Evolutionary conservation across 2,329 filamentous ascomycete species (phyloP).

Genomic region (Pestalotiopsis sp.): DNA sequence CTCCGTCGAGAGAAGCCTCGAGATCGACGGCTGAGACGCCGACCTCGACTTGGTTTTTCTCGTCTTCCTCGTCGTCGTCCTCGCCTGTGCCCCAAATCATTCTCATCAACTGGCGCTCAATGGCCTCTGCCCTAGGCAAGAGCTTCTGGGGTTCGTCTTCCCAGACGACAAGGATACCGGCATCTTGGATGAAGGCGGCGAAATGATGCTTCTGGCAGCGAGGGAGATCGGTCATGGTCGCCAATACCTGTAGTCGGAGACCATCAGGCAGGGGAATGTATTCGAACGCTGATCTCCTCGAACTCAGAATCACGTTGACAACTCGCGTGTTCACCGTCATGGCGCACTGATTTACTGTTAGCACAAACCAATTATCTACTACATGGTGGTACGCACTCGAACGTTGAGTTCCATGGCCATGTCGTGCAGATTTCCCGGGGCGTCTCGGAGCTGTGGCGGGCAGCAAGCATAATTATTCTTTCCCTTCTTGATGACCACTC

Average conservation of each 20-base stretch:
- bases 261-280: slow-evolving; percentile 62
- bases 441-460: slow-evolving; percentile 38
- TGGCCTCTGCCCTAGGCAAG: slow-evolving; percentile 50
- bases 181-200: slow-evolving; percentile 64
- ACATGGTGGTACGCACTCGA: slow-evolving; percentile 28
- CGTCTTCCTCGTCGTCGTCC: slow-evolving; percentile 41
- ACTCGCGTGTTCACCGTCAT: slow-evolving; percentile 70
- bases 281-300: slow-evolving; percentile 45
- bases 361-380: slow-evolving; percentile 5
- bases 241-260: slow-evolving; percentile 64
- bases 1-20: slow-evolving; percentile 42
- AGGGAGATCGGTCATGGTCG: slow-evolving; percentile 57
- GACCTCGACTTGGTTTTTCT: slow-evolving; percentile 35
- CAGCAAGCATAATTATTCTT: slow-evolving; percentile 41
- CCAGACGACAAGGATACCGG: slow-evolving; percentile 64
- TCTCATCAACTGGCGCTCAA: slow-evolving; percentile 57
- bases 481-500: slow-evolving; percentile 42
- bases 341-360: slow-evolving; percentile 45
- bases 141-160: slow-evolving; percentile 63
- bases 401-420: slow-evolving; percentile 42
- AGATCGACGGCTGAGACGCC: slow-evolving; percentile 44
- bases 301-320: slow-evolving; percentile 60
- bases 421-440: slow-evolving; percentile 37
- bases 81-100: slow-evolving; percentile 58
- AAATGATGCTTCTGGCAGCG: slow-evolving; percentile 67